Base-by-base conservation (phyloP, 139 green algal genomes). In the Prasinococcaceae sp. region DNA sequence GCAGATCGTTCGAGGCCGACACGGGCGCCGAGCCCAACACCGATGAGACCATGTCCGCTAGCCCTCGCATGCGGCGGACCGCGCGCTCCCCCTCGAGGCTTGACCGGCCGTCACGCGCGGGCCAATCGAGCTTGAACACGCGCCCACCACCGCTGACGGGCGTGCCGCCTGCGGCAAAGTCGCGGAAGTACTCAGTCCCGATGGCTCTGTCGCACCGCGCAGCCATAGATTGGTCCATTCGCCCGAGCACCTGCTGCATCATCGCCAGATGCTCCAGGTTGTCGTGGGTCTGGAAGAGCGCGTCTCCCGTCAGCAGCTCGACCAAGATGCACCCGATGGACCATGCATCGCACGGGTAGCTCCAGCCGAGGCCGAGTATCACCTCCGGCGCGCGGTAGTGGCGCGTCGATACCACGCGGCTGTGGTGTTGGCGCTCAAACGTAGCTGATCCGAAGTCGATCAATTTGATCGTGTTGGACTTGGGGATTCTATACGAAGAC, bases 221-320 rank as follows among this genome's bases (percentile, higher is more conserved):
- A n/a, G n/a, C n/a, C n/a, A n/a, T n/a, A n/a, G n/a, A n/a, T n/a
- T n/a, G n/a, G n/a, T n/a, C n/a, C 4, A 94, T 72, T 3, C 65
- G 47, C 1, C 82, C 87, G 43, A 95, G 57, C 41, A 88, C 77
- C n/a, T 54, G 39, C 70, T 96, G 73, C 88, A 98, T 98, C 89
- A 98, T 98, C 2, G 83, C 90, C 35, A 98, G 65, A 71, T 98
- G 90, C 69, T 98, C 90, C 58, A 94, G 55, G 73, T 98, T 93
- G 35, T 98, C 88, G 63, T 97, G 90, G 30, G 90, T 98, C 65
- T 94, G 72, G 28, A 94, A 94, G n/a, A 94, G 65, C 12, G 84
- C 84, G 26, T 90, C 76, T 17, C 84, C 66, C 36, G 82, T 92
- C 2, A 90, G 58, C 22, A 98, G 79, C 73, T 98, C 90, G 9